Conservation (phyloP, 257 asterid species). For the Datura wrightii region DNA sequence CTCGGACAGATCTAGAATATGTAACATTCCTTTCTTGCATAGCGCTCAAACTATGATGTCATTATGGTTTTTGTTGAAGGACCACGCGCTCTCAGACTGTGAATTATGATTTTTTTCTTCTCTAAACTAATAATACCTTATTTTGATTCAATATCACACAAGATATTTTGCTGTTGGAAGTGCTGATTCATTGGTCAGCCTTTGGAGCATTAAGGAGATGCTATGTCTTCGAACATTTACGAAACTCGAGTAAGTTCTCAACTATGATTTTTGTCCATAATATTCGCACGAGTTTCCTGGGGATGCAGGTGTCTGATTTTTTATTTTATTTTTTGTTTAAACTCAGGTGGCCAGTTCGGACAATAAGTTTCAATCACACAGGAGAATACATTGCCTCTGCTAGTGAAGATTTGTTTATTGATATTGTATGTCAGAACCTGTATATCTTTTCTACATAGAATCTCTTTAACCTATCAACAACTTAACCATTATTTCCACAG, state of each 20-base stretch:
- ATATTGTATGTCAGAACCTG: slow-evolving; percentile 65
- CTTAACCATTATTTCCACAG: slow-evolving; percentile 45
- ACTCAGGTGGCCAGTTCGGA: slow-evolving; percentile 96
- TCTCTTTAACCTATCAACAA: not conserved
- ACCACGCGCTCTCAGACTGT: not conserved
- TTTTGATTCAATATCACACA: slow-evolving; percentile 39
- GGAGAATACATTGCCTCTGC: slow-evolving; percentile 98
- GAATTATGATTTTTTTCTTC: not conserved
- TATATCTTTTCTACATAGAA: not conserved
- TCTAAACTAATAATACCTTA: not conserved
- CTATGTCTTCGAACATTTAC: slow-evolving; percentile 91
- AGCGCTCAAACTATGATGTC: not conserved
- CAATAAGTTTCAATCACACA: slow-evolving; percentile 88
- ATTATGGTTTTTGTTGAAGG: not conserved
- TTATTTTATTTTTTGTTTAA: not conserved
- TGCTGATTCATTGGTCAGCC: slow-evolving; percentile 97
- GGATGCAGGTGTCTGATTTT: not conserved
- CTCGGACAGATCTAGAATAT: not conserved
- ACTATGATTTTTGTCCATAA: slow-evolving; percentile 16
- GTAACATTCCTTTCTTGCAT: not conserved
- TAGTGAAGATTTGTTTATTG: slow-evolving; percentile 93
- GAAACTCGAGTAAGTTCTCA: slow-evolving; percentile 78
- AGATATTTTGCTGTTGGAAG: slow-evolving; percentile 97
- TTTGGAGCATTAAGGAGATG: slow-evolving; percentile 97
- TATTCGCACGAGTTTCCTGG: not conserved